These are phyloP conservation scores for Mariannaea elegans DNA, from an alignment of 2,329 filamentous ascomycete genomes.

Conservation along the genomic window DNA sequence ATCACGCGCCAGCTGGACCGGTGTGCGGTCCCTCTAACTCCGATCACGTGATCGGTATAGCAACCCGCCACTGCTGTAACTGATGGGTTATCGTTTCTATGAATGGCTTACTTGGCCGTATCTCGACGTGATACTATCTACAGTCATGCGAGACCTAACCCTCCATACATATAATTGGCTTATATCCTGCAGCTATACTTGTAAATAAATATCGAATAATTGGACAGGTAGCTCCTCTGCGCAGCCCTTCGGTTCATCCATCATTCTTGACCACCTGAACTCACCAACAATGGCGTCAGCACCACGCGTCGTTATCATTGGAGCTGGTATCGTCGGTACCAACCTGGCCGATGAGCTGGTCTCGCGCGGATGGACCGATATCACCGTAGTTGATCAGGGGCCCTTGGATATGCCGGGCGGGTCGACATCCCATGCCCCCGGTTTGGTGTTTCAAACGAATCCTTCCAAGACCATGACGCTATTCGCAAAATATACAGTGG, in stretches of 20 bases:
- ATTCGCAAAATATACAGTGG: constrained; percentile 68
- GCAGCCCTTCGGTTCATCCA: background rate
- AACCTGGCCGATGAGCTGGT: constrained; percentile 72
- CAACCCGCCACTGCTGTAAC: background rate
- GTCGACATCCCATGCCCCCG: constrained; percentile 72
- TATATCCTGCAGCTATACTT: background rate
- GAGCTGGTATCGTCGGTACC: constrained; percentile 65
- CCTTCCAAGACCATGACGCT: constrained; percentile 64
- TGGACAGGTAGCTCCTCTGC: background rate
- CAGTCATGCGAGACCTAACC: too few relatives aligned
- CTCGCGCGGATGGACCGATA: constrained; percentile 68
- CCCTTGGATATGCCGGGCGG: constrained; percentile 70
- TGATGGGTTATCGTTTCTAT: constrained; percentile 4
- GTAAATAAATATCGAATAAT: background rate
- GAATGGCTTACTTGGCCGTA: background rate
- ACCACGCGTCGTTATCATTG: constrained; percentile 45
- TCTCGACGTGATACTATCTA: background rate
- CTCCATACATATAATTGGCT: background rate
- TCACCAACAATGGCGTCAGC: constrained; percentile 26
- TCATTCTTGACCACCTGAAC: background rate
- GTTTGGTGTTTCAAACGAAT: constrained; percentile 71
- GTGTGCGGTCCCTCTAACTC: background rate
- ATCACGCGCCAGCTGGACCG: constrained; percentile 48
- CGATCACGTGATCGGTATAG: constrained; percentile 18
- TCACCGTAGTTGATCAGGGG: constrained; percentile 72